Evolutionary conservation across 2,329 filamentous ascomycete species (phyloP).

Genomic region (Arthroderma sp.): DNA sequence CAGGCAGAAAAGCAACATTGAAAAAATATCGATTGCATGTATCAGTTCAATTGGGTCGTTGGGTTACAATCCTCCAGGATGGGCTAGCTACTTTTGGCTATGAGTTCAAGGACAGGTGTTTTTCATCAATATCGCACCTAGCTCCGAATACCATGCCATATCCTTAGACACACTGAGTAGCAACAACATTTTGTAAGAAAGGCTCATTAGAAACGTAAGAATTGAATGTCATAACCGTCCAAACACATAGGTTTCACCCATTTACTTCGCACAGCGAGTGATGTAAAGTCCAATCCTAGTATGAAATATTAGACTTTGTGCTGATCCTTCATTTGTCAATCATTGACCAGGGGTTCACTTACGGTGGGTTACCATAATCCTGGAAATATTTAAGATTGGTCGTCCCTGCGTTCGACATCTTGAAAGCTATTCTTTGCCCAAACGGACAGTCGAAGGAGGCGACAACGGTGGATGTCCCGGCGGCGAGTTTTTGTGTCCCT

Average conservation of each 20-base stretch:
- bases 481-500: conserved; percentile 35
- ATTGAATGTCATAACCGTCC: not conserved
- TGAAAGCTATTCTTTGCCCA: conserved; percentile 41
- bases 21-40: no score
- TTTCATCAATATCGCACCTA: no score
- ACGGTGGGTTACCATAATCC: conserved; percentile 47
- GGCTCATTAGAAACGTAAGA: not conserved
- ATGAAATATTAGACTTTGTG: not conserved
- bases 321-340: not conserved
- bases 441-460: conserved; percentile 44
- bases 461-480: conserved; percentile 45
- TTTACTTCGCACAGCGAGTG: conserved; percentile 19
- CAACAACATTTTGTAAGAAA: no score
- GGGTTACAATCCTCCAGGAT: no score
- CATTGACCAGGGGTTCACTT: conserved; percentile 16
- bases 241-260: not conserved
- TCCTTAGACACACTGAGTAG: no score
- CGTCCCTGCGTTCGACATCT: conserved; percentile 41
- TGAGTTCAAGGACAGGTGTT: no score
- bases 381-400: conserved; percentile 51
- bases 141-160: no score
- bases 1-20: no score
- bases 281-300: conserved; percentile 32
- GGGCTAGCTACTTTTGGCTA: no score
- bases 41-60: no score